phyloP scores from a whole-genome alignment of 2,329 filamentous ascomycete species.

The Phoma sp. region DNA sequence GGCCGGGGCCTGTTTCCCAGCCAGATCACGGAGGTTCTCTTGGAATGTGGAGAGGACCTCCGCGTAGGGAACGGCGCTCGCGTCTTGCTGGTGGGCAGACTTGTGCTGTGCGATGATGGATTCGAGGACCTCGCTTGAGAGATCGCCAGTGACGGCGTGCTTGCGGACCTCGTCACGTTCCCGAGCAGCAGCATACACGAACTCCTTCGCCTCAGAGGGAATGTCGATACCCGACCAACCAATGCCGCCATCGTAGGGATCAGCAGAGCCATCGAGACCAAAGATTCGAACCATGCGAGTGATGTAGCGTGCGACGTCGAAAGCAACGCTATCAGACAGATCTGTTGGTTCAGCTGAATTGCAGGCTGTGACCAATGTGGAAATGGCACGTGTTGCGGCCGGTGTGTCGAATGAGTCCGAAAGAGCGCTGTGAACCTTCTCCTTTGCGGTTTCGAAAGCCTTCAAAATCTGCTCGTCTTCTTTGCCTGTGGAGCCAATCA shows the following conservation, averaged over 20 bases:
- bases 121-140: constrained; percentile 35
- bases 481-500: constrained; percentile 33
- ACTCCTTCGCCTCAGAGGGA: constrained; percentile 63
- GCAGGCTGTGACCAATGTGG: constrained; percentile 76
- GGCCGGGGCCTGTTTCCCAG: constrained; percentile 58
- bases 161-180: constrained; percentile 65
- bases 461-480: constrained; percentile 53
- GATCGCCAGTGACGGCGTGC: constrained; percentile 57
- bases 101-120: constrained; percentile 50
- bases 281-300: constrained; percentile 85
- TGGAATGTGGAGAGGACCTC: constrained; percentile 60
- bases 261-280: constrained; percentile 70
- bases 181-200: constrained; percentile 63
- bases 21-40: constrained; percentile 65
- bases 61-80: constrained; percentile 52
- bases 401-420: constrained; percentile 89
- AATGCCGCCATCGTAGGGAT: constrained; percentile 54
- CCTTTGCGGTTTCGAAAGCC: constrained; percentile 61
- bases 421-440: constrained; percentile 68
- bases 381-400: constrained; percentile 76
- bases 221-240: constrained; percentile 72
- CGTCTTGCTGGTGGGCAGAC: constrained; percentile 35
- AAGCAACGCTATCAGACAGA: constrained; percentile 55
- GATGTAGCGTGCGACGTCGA: constrained; percentile 73
- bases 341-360: constrained; percentile 60